A percentile compares a stretch with the other conserved stretches of the same genome.
phyloP scores from a whole-genome alignment of 176 grass and related monocot genomes.

The Oryza meridionalis region DNA sequence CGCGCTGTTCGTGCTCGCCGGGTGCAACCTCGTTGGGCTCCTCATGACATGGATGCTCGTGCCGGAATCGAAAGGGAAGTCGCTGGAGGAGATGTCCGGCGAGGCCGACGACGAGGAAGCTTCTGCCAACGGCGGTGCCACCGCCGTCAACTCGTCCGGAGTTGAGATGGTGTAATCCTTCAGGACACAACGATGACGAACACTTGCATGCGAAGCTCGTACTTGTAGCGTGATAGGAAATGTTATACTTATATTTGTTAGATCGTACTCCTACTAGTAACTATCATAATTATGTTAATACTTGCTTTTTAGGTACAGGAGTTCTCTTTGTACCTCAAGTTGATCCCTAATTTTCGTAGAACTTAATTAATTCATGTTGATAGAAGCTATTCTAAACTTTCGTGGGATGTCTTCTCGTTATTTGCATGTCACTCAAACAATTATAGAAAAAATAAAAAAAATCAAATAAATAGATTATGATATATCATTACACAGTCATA shows the following conservation, averaged over 20 bases:
- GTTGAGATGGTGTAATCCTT: constrained; percentile 16
- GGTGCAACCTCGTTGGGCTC: constrained; percentile 50
- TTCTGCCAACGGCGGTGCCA: background rate
- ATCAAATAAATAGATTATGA: no score
- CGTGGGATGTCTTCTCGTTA: no score
- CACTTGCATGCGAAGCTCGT: background rate
- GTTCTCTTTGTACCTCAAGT: no score
- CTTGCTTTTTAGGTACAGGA: no score
- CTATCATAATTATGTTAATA: no score
- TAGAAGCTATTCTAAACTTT: no score
- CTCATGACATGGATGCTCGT: constrained; percentile 54
- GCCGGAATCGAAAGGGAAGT: constrained; percentile 67
- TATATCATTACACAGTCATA: no score
- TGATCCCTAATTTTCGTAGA: no score
- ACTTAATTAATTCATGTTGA: no score
- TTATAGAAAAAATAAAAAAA: no score
- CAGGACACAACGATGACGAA: background rate
- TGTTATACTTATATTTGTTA: background rate
- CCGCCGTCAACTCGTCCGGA: background rate
- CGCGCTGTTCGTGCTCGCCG: constrained; percentile 55
- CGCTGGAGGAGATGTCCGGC: constrained; percentile 61
- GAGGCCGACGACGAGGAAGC: constrained; percentile 41
- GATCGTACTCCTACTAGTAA: background rate
- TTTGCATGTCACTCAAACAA: no score
- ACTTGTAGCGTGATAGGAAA: background rate